Base-by-base conservation (phyloP, 2,329 filamentous ascomycete species). In the Kalmusia sp. region DNA sequence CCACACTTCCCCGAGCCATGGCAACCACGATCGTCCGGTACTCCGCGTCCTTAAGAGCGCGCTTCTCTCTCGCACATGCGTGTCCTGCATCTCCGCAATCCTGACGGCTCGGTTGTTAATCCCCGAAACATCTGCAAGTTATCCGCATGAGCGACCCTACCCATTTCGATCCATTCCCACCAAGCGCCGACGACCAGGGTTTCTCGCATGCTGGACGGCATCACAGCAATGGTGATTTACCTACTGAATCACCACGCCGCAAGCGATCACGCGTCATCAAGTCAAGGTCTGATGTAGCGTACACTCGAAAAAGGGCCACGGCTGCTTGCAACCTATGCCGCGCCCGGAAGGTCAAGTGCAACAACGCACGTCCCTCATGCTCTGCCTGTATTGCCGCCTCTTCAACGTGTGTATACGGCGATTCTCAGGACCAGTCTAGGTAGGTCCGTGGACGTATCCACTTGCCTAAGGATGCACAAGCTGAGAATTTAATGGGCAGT, bases 361-460 rank as follows among this genome's bases (percentile, higher is more conserved):
- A 44, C 27, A 44, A 44, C 22, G 22, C 27, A 3, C 40, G 40
- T 14, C 40, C 40, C 9, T 44, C 40, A 21, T 44, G 40, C 28
- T 21, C 24, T 19, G 21, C 40, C 15, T 44, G 40, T 12, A n/a
- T 30, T 27, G 24, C 40, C n/a, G 22, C 40, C 22, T 19, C 17
- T 27, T 21, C 40, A 8, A 30, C 22, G 11, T 44, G 40, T 24
- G 22, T 44, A 9, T 44, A 44, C 28, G 40, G 27, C 17, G 40
- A 31, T 15, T 9, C 21, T 12, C 40, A 44, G 15, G 40, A 44
- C 24, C 27, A 44, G 12, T 44, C 40, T 17, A 27, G 17, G 40
- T 44, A 28, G 14, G 40, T 44, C 12, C 22, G 27, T 24, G 22
- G 24, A 9, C 27, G 15, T n/a, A 11, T 34, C 3, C 31, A 34